phyloP scores from a whole-genome alignment of 2,329 filamentous ascomycete genomes.

The Aspergillus versicolor region DNA sequence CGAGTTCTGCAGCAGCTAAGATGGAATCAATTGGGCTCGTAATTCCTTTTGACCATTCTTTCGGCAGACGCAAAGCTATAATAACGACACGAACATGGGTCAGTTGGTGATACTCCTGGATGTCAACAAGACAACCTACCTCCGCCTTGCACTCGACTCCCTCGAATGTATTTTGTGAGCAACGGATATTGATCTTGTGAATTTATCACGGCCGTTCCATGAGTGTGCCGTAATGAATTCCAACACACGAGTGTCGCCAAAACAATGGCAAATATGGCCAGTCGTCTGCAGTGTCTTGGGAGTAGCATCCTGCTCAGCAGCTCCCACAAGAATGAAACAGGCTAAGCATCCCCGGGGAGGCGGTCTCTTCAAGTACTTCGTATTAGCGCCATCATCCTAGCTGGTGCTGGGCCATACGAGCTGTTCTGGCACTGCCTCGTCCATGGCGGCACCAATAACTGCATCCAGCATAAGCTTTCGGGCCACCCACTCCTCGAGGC shows the following conservation, averaged over 20 bases:
- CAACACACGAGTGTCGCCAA: not conserved
- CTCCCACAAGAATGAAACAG: not conserved
- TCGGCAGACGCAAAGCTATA: not conserved
- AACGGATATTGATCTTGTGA: not conserved
- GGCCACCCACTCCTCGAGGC: not conserved
- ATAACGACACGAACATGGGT: no score
- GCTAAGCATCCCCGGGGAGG: not conserved
- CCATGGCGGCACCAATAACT: no score
- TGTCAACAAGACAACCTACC: not conserved
- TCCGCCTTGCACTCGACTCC: not conserved
- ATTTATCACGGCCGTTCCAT: not conserved
- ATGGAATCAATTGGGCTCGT: slow-evolving; percentile 16
- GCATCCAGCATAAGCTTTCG: not conserved
- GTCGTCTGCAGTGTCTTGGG: not conserved
- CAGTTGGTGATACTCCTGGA: not conserved
- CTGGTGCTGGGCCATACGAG: no score
- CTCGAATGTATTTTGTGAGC: not conserved
- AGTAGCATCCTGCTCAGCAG: not conserved
- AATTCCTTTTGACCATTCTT: not conserved
- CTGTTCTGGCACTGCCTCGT: no score
- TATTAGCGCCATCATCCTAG: not conserved
- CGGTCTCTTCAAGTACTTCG: not conserved
- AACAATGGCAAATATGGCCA: not conserved
- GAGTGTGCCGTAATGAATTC: not conserved
- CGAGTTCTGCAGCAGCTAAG: slow-evolving; percentile 28